Percentiles rank a stretch among this genome's conserved stretches.
Evolutionary conservation across 2,329 filamentous ascomycete species (phyloP).

Genomic region (Fusarium austroafricanum): DNA sequence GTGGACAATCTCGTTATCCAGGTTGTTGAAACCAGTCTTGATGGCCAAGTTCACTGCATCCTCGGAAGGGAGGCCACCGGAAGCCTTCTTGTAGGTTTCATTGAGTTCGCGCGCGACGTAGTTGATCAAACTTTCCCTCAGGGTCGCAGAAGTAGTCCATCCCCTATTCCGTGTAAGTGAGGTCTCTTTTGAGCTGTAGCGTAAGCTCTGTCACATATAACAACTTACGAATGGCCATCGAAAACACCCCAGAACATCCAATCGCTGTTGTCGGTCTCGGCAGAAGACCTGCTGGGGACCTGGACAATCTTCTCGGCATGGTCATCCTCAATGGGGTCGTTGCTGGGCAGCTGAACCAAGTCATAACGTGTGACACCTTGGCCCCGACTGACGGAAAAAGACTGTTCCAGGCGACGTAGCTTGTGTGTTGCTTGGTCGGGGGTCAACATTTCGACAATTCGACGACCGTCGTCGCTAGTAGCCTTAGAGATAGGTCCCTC

Average conservation of each 20-base stretch:
- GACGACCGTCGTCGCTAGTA: slow-evolving; percentile 84
- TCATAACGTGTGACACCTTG: slow-evolving; percentile 95
- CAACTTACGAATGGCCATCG: slow-evolving; percentile 88
- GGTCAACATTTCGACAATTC: slow-evolving; percentile 94
- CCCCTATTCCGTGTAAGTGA: slow-evolving; percentile 66
- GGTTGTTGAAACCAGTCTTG: slow-evolving; percentile 86
- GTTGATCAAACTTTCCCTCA: slow-evolving; percentile 90
- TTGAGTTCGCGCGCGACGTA: slow-evolving; percentile 95
- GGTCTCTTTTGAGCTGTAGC: background rate
- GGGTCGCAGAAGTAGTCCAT: slow-evolving; percentile 97
- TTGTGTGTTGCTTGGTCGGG: slow-evolving; percentile 93
- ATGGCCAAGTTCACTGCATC: slow-evolving; percentile 91
- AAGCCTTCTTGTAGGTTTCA: slow-evolving; percentile 83
- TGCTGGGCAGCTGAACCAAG: slow-evolving; percentile 92
- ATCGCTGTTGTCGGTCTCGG: slow-evolving; percentile 72
- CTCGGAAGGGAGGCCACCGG: slow-evolving; percentile 72
- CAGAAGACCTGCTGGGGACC: slow-evolving; percentile 70
- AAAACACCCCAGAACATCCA: slow-evolving; percentile 99
- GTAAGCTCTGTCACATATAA: background rate
- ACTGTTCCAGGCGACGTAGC: slow-evolving; percentile 89
- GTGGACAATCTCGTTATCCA: slow-evolving; percentile 95
- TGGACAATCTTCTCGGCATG: slow-evolving; percentile 98
- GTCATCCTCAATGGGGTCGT: slow-evolving; percentile 98
- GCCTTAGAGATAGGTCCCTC: slow-evolving; percentile 90
- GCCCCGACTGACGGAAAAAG: slow-evolving; percentile 88